Base-by-base conservation (phyloP, 805 yeast genomes). In the Kuraishia capsulata region DNA sequence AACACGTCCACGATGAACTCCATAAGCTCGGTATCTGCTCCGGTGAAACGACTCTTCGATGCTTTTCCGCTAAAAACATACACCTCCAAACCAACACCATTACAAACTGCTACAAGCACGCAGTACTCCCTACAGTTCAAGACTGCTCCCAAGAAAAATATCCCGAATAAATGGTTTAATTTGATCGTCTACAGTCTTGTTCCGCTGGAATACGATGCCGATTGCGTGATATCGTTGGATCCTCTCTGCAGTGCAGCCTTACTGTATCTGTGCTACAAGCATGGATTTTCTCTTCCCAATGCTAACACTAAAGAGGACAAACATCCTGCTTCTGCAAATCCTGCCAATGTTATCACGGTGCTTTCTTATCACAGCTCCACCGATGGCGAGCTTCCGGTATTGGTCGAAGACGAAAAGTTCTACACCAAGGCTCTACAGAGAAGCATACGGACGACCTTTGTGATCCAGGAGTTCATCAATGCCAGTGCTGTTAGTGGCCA, bases 121-220 rank as follows among this genome's bases (percentile, higher is more conserved):
- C 32, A 38, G 39, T 17, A 50, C 54, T n/a, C 35, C 54, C 17
- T 41, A 44, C 17, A 33, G 35, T 28, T 35, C 20, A 35, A n/a
- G 21, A 14, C 20, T 31, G 35, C n/a, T 20, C 28, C 11, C 45
- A 62, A 40, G 44, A 41, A 24, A 24, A 42, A 17, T 30, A 17
- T 38, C 4, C 42, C 45, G 20, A 48, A 49, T n/a, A 24, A 20
- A 32, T 2, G 50, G 53, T 76, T 78, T 56, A 64, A 65, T 24
- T 50, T 80, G 17, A 82, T 78, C 1, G 78, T 76, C 1, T 76
- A 73, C 49, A 71, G 69, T 46, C 60, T 72, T 3, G 34, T 47
- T 17, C 51, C 57, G 5, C 56, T 56, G 33, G 41, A 53, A 2
- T 59, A 57, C 11, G 53, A 55, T 26, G 48, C 42, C 1, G 41